Percentiles rank a stretch among this genome's conserved stretches.
Evolutionary conservation across 2,329 filamentous ascomycete species (phyloP).

Genomic region (Botryotinia convoluta): DNA sequence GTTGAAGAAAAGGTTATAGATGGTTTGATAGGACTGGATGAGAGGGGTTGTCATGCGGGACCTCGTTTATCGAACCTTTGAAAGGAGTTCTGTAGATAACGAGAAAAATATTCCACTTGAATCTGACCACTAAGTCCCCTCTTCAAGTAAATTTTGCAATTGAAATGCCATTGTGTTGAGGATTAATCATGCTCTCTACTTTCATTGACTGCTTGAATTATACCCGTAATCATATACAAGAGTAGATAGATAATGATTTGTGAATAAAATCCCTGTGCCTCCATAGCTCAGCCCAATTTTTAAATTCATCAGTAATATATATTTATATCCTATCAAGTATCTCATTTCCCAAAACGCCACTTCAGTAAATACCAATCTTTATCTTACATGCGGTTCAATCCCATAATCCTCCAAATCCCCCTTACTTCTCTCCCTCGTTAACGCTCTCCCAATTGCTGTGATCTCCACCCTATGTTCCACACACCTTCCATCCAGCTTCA

Average conservation of each 20-base stretch:
- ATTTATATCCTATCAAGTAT: background rate
- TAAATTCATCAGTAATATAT: no score
- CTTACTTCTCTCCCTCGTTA: background rate
- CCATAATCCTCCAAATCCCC: background rate
- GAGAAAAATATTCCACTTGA: background rate
- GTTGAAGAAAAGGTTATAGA: background rate
- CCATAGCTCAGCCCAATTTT: no score
- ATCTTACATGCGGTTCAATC: background rate
- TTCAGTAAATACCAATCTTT: background rate
- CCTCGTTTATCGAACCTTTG: background rate
- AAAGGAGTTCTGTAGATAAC: background rate
- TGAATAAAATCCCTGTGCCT: background rate
- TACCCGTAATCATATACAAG: background rate
- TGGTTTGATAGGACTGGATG: background rate
- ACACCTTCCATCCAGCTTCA: background rate
- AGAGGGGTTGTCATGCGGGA: background rate
- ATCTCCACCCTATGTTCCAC: slow-evolving; percentile 9
- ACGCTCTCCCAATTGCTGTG: background rate
- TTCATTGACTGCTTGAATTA: background rate
- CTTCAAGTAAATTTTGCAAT: background rate
- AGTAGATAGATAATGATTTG: background rate
- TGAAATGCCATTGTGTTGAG: background rate
- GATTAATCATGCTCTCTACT: background rate
- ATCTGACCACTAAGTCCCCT: background rate
- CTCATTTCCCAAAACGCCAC: background rate